Evolutionary conservation across 805 yeast species (phyloP).

Genomic region (Yarrowia porcina): DNA sequence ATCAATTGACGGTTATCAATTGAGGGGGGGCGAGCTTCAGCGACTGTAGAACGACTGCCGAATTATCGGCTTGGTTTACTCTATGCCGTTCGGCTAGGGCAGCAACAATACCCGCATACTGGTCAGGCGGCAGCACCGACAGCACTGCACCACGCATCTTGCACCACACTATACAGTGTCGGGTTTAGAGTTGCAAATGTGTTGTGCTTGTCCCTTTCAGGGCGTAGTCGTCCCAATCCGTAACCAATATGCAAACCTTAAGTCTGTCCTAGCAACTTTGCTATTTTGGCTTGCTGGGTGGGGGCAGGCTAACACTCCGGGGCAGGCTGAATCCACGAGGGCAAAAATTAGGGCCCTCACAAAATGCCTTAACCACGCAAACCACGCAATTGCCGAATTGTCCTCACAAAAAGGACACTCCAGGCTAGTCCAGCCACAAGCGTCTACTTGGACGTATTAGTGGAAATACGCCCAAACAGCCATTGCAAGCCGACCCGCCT

Average conservation of each 20-base stretch:
- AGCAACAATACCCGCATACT: neutral
- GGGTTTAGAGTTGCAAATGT: neutral
- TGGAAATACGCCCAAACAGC: neutral
- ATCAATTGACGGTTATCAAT: too few relatives aligned
- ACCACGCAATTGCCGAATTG: neutral
- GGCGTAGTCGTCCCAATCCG: constrained; percentile 5
- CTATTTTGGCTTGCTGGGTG: constrained; percentile 19
- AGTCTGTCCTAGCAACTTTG: constrained; percentile 14
- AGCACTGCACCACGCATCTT: neutral
- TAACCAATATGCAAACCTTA: constrained; percentile 21
- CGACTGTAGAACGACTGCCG: too few relatives aligned
- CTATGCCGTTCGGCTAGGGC: neutral
- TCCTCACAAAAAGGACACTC: neutral
- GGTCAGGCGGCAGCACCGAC: neutral
- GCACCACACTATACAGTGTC: neutral
- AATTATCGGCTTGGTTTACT: too few relatives aligned
- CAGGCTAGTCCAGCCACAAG: neutral
- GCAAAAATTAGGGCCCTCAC: neutral
- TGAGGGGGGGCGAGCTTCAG: too few relatives aligned
- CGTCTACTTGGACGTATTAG: neutral
- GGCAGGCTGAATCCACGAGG: neutral
- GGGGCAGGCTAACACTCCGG: neutral
- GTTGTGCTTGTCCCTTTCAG: constrained; percentile 10
- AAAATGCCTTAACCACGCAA: neutral
- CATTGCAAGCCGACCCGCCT: neutral